phyloP scores from a whole-genome alignment of 73 alveolate genomes.

The Tetrahymena borealis region DNA sequence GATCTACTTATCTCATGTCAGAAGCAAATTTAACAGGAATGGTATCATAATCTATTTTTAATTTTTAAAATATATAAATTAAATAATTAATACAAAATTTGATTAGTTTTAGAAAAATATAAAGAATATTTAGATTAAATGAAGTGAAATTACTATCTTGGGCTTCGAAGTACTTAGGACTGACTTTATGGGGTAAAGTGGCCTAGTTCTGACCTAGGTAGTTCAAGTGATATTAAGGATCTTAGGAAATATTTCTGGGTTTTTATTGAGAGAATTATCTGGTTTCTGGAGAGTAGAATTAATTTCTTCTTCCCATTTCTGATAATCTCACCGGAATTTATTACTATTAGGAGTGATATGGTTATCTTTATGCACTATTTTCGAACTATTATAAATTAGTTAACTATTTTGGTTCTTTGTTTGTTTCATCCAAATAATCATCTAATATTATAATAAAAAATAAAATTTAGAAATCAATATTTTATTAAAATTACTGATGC shows the following conservation, averaged over 20 bases:
- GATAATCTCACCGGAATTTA: background rate
- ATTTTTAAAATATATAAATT: too few relatives aligned
- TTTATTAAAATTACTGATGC: background rate
- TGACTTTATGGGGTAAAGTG: background rate
- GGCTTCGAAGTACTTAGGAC: background rate
- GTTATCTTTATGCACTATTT: background rate
- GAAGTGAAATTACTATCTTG: background rate
- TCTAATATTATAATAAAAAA: background rate
- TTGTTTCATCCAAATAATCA: background rate
- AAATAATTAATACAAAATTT: too few relatives aligned
- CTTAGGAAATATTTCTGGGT: too few relatives aligned
- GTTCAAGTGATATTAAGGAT: too few relatives aligned
- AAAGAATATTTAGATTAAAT: too few relatives aligned
- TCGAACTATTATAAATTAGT: background rate
- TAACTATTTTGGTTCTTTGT: background rate
- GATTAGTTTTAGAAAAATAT: too few relatives aligned
- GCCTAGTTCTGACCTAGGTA: background rate
- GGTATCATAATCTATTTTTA: background rate
- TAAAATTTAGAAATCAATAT: background rate
- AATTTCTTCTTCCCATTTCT: background rate
- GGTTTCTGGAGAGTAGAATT: background rate
- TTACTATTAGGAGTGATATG: background rate
- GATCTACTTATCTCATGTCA: background rate
- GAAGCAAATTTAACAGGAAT: background rate
- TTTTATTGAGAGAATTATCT: background rate